Base-by-base conservation (phyloP, 495 filamentous ascomycete species). In the Neohortaea acidophila region DNA sequence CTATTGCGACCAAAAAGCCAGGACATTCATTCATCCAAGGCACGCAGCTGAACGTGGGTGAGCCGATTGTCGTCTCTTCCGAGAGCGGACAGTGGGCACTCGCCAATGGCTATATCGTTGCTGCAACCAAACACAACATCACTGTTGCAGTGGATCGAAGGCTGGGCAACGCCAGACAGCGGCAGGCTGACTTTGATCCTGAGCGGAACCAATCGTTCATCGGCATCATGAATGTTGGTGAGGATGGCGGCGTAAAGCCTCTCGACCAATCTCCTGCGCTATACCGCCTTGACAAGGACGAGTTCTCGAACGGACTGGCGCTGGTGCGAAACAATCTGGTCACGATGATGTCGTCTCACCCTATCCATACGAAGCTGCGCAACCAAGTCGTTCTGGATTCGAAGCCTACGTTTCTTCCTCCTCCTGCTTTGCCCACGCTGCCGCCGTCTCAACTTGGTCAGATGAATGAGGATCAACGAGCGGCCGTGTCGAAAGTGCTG, bases 261-360 rank as follows among this genome's bases (percentile, higher is more conserved):
- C n/a, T n/a, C n/a, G 54, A 58, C 23, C 57, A 72, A 34, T 59
- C 64, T 21, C 72, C 73, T 19, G 55, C 81, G 12, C 59, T 77
- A 14, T 96, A 86, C 51, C 77, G 89, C 22, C 62, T 97, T 2
- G 89, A 97, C 59, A 94, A 94, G 57, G 89, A 96, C 49, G 89
- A 96, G 54, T 94, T 94, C 59, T 92, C 81, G 59, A 96, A 87
- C 44, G 89, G 89, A 40, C 91, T 97, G 84, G 84, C 89, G 13
- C 79, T 74, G 32, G 81, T 93, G 27, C 79, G 89, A 33, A 92
- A 89, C 55, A 97, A 94, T 48, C 71, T 97, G 0, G 67, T 97
- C 23, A 78, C 84, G 49, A 66, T 91, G 49, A 94, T 97, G 84
- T 74, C 84, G 26, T 75, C 83, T 44, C 75, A 76, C 27, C 57